These are phyloP conservation scores for Aspergillus chevalieri DNA, from an alignment of 2,329 filamentous ascomycete species.

Conservation along the genomic window DNA sequence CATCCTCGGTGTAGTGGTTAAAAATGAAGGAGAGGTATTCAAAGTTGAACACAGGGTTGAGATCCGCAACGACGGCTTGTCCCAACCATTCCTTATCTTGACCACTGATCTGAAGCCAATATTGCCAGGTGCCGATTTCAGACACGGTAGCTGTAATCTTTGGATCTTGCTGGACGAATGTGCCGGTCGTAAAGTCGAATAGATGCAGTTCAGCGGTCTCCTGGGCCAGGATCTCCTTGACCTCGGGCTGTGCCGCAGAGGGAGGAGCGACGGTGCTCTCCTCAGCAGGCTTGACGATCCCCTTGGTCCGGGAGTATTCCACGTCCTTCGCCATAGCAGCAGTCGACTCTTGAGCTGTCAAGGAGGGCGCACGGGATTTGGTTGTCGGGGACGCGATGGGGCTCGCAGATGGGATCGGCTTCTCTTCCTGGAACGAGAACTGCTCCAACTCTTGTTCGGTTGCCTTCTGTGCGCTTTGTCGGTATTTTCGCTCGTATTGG, in stretches of 20 bases:
- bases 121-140: constrained; percentile 86
- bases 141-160: constrained; percentile 72
- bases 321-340: constrained; percentile 42
- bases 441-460: constrained; percentile 73
- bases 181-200: constrained; percentile 81
- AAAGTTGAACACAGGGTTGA: constrained; percentile 98
- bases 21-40: constrained; percentile 99
- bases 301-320: constrained; percentile 35
- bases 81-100: constrained; percentile 77
- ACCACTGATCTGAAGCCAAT: constrained; percentile 83
- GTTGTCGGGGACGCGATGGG: constrained; percentile 46
- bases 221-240: constrained; percentile 65
- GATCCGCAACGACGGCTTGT: constrained; percentile 76
- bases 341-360: constrained; percentile 37
- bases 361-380: constrained; percentile 27
- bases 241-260: constrained; percentile 57
- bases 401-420: constrained; percentile 55
- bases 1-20: constrained; percentile 87
- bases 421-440: constrained; percentile 68
- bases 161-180: constrained; percentile 74
- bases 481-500: constrained; percentile 95
- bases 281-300: constrained; percentile 35
- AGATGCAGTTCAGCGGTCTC: constrained; percentile 83
- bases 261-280: constrained; percentile 56
- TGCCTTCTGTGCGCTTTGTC: constrained; percentile 70